phyloP scores from a whole-genome alignment of 1,284 basidiomycete genomes.

The Coniferiporia weirii region DNA sequence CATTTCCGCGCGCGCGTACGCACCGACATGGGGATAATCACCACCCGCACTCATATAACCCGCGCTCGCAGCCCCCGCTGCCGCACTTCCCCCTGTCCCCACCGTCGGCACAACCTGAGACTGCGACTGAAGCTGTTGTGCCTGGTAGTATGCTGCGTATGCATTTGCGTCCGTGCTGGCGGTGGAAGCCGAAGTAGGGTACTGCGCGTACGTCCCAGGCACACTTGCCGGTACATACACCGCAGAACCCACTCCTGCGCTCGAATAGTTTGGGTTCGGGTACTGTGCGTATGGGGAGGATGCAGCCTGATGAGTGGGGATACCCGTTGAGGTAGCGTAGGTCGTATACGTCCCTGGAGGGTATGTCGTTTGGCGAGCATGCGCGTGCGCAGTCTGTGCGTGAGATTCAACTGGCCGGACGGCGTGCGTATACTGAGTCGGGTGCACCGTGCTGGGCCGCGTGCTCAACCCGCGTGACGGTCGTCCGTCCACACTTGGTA shows the following conservation, averaged over 20 bases:
- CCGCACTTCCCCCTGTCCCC: background rate
- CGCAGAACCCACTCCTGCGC: background rate
- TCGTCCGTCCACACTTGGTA: slow-evolving; percentile 14
- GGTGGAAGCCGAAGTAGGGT: background rate
- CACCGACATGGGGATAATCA: background rate
- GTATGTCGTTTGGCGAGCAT: slow-evolving; percentile 6
- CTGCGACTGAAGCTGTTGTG: background rate
- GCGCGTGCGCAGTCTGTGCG: background rate
- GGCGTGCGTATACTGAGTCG: background rate
- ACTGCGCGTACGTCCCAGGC: background rate
- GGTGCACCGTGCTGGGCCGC: slow-evolving; percentile 10
- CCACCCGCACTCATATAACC: background rate
- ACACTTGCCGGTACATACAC: background rate
- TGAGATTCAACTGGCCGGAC: background rate
- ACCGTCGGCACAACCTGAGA: background rate
- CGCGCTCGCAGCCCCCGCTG: background rate
- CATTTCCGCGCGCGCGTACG: background rate
- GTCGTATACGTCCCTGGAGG: background rate
- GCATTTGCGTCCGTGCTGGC: background rate
- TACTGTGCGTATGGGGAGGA: background rate
- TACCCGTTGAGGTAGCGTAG: background rate
- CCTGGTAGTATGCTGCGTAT: background rate
- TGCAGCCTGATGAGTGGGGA: background rate
- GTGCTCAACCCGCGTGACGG: slow-evolving; percentile 14
- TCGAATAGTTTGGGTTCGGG: background rate